Evolutionary conservation across 2,329 filamentous ascomycete genomes (phyloP).

Genomic region (Fusarium pininemorale): DNA sequence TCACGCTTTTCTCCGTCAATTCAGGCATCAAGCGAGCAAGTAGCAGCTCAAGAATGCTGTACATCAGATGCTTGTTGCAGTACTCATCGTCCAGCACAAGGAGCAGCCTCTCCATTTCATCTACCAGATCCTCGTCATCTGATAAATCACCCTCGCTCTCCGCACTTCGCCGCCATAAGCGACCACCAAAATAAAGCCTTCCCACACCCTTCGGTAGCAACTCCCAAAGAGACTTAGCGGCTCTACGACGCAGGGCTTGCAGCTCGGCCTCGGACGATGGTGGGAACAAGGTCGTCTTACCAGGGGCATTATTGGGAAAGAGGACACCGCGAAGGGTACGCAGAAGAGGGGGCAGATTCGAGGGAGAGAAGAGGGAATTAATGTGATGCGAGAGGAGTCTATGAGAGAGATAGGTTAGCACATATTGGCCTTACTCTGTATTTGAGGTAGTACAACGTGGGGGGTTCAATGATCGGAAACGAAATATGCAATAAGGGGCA

Average conservation of each 20-base stretch:
- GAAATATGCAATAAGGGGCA: slow-evolving; percentile 26
- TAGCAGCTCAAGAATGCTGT: slow-evolving; percentile 81
- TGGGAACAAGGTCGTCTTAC: slow-evolving; percentile 68
- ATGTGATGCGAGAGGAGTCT: slow-evolving; percentile 69
- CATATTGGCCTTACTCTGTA: slow-evolving; percentile 24
- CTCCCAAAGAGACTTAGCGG: slow-evolving; percentile 67
- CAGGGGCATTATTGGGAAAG: slow-evolving; percentile 86
- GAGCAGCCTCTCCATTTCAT: slow-evolving; percentile 72
- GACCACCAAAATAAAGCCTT: slow-evolving; percentile 61
- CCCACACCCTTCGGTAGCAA: slow-evolving; percentile 59
- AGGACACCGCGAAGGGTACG: slow-evolving; percentile 78
- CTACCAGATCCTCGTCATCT: slow-evolving; percentile 56
- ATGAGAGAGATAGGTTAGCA: slow-evolving; percentile 42
- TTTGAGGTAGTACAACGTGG: slow-evolving; percentile 21
- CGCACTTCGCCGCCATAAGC: slow-evolving; percentile 42
- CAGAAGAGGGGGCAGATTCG: slow-evolving; percentile 72
- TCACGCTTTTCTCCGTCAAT: slow-evolving; percentile 74
- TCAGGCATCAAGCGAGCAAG: slow-evolving; percentile 88
- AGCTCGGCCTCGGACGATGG: slow-evolving; percentile 69
- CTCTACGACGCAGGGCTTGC: slow-evolving; percentile 70
- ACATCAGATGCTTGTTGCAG: slow-evolving; percentile 92
- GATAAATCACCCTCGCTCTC: slow-evolving; percentile 34
- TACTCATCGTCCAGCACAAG: slow-evolving; percentile 83
- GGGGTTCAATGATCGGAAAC: slow-evolving; percentile 32
- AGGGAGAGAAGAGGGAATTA: slow-evolving; percentile 68